Evolutionary conservation across 306 rosid genomes (phyloP).

Genomic region (Quercus rubra): DNA sequence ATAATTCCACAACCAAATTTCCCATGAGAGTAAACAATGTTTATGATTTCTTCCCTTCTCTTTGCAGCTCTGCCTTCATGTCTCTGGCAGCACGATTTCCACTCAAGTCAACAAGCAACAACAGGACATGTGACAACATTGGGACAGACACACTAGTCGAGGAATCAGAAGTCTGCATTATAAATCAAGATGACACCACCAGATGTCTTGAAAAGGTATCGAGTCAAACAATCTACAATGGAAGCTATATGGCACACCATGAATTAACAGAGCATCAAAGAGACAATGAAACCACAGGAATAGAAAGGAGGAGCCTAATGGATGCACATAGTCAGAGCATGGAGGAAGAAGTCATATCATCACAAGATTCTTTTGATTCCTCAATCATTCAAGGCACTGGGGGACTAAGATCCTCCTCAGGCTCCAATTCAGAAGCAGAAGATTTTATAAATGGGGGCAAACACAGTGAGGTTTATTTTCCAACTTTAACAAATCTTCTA

Average conservation of each 20-base stretch:
- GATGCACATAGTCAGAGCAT: constrained; percentile 40
- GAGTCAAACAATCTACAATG: constrained; percentile 36
- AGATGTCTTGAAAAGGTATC: constrained; percentile 36
- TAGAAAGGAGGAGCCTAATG: constrained; percentile 17
- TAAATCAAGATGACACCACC: constrained; percentile 36
- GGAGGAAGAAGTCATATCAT: constrained; percentile 64
- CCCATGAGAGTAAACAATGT: constrained; percentile 5
- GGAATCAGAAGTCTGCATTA: constrained; percentile 48
- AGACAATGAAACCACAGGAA: constrained; percentile 28
- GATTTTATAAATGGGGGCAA: constrained; percentile 38
- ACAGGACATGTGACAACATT: constrained; percentile 29
- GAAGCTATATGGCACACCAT: constrained; percentile 30
- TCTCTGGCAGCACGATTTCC: constrained; percentile 85
- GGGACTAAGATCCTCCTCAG: constrained; percentile 45
- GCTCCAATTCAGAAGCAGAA: constrained; percentile 68
- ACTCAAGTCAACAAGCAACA: constrained; percentile 33
- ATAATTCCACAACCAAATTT: constrained; percentile 5
- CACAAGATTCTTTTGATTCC: constrained; percentile 78
- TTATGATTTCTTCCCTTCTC: constrained; percentile 17
- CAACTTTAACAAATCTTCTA: constrained; percentile 31
- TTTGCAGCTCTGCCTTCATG: constrained; percentile 97
- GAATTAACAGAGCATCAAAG: constrained; percentile 37
- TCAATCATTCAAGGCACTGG: constrained; percentile 57
- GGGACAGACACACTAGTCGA: constrained; percentile 28
- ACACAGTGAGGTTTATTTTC: constrained; percentile 25